Evolutionary conservation across 306 rosid genomes (phyloP).

Genomic region (Quercus cerris): DNA sequence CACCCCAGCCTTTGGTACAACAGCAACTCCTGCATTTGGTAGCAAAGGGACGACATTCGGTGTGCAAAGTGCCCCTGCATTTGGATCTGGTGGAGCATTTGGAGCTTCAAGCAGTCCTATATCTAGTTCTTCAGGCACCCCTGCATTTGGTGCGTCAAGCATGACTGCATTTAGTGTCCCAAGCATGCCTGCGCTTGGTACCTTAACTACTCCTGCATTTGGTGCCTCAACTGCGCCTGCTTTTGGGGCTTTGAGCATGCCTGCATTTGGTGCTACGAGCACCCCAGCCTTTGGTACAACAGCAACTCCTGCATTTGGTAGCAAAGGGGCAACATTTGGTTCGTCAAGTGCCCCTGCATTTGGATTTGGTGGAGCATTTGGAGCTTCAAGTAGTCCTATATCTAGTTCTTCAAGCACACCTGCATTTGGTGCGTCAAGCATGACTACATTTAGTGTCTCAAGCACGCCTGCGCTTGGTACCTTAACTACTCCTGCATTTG

Average conservation of each 20-base stretch:
- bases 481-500: slow-evolving; percentile 42
- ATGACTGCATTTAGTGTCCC: slow-evolving; percentile 51
- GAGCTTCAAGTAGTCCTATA: slow-evolving; percentile 39
- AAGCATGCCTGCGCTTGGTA: slow-evolving; percentile 64
- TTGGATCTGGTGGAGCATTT: slow-evolving; percentile 55
- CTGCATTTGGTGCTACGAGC: slow-evolving; percentile 60
- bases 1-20: slow-evolving; percentile 55
- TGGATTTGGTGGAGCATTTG: slow-evolving; percentile 37
- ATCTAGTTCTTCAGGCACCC: slow-evolving; percentile 30
- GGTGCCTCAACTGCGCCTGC: slow-evolving; percentile 33
- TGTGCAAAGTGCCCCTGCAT: slow-evolving; percentile 58
- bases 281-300: slow-evolving; percentile 75
- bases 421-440: slow-evolving; percentile 36
- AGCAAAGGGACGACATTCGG: slow-evolving; percentile 63
- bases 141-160: slow-evolving; percentile 53
- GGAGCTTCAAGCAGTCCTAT: too few relatives aligned
- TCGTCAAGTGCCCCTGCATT: slow-evolving; percentile 54
- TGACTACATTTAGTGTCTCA: slow-evolving; percentile 40
- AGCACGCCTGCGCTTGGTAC: slow-evolving; percentile 51
- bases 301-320: slow-evolving; percentile 66
- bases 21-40: slow-evolving; percentile 69
- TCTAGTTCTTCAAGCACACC: slow-evolving; percentile 47
- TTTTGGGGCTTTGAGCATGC: slow-evolving; percentile 49
- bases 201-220: slow-evolving; percentile 46
- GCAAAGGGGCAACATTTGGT: too few relatives aligned